Evolutionary conservation across 805 yeast species (phyloP), one percentile per base, ranked within the genome.

Genomic region (Candida maesae): DNA sequence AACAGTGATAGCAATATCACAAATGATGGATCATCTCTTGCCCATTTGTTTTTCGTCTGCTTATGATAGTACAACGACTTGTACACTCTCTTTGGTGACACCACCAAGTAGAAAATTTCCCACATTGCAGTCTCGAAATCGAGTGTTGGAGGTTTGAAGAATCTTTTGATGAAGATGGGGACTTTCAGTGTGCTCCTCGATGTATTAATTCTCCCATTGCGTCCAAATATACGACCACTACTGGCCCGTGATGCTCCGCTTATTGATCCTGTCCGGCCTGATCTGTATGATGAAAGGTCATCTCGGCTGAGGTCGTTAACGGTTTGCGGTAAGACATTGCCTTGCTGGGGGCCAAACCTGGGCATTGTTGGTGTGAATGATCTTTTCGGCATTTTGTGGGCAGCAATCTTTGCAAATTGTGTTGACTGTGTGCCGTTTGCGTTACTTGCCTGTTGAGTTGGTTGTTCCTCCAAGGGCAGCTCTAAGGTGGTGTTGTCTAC

Each of bases 41-140:
- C 81, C 82, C 95, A 88, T 49, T 78, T 76, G 52, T 81, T 76
- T 55, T 78, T 81, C 2, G 88, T 81, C 52, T 84, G 91, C 53
- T 80, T 84, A 50, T 86, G 89, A 57, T 85, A 87, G 58, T 85
- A 87, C 44, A 87, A 74, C 16, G 89, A 76, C 48, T 85, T 74
- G 66, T 84, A 89, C 55, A 89, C 95, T 46, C 85, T 80, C 53
- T 81, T 77, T 2, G 97, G 97, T 31, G 81, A 76, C 20, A 79
- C 67, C 13, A 89, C 67, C 41, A 89, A 65, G 55, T 87, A 76
- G 46, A 83, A 67, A 63, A 89, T 81, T 60, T 90, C 97, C 96
- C 96, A 90, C 45, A 80, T 72, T 12, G 96, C 96, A 1, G 95
- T 85, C 61, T 90, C 97, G 55, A 89, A 85, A 63, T 90, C 96